Evolutionary conservation across 176 grass and related monocot genomes (phyloP).

Genomic region (Raddia guianensis): DNA sequence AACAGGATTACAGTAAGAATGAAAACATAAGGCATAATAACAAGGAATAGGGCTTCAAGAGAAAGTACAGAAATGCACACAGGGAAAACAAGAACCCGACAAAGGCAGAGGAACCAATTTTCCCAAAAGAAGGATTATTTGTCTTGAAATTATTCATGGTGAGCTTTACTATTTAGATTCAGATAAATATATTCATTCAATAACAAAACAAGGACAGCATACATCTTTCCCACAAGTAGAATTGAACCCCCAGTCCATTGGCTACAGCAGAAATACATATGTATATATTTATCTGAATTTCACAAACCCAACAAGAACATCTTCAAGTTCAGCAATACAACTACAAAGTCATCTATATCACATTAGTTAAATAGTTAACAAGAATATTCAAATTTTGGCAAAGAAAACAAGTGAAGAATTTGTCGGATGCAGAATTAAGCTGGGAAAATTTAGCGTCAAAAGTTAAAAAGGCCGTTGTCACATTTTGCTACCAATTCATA

Average conservation of each 20-base stretch:
- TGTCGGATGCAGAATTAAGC: not conserved
- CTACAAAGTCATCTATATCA: not conserved
- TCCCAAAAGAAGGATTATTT: not conserved
- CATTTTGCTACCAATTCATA: not conserved
- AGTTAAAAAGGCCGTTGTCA: not conserved
- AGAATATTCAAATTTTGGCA: not conserved
- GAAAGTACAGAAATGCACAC: not conserved
- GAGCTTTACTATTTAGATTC: not conserved
- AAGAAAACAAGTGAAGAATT: not conserved
- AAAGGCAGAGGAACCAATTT: not conserved
- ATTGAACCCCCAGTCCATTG: not conserved
- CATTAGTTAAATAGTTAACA: not conserved
- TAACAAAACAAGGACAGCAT: not conserved
- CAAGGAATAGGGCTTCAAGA: not conserved
- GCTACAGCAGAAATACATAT: not conserved
- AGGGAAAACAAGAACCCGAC: constrained; percentile 8
- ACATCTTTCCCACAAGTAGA: not conserved
- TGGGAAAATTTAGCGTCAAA: not conserved
- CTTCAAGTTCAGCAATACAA: not conserved
- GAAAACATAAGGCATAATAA: constrained; percentile 12
- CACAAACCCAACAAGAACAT: constrained; percentile 22
- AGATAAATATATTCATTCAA: not conserved
- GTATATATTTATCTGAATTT: constrained; percentile 13
- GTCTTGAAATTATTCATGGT: constrained; percentile 23
- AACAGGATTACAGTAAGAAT: not conserved